Base-by-base conservation (phyloP, 345 rosid genomes). In the Citrus inodora region DNA sequence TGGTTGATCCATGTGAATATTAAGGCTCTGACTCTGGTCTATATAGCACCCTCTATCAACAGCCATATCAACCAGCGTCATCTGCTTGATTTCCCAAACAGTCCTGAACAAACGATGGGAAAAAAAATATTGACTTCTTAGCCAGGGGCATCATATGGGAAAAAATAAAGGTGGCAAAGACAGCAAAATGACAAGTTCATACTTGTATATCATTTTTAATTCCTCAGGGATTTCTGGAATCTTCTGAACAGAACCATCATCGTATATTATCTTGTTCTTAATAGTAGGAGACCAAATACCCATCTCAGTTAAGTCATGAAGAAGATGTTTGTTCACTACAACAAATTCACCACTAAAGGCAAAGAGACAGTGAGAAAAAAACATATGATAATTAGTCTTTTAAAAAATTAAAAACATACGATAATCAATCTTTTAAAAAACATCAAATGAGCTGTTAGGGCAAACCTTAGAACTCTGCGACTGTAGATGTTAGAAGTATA, bases 31-130 rank as follows among this genome's bases (percentile, higher is more conserved):
- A 65, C 99, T 95, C 85, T 93, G 99, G 79, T 95, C 98, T 73
- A 93, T 93, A 72, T 83, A 95, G 84, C 94, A 91, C 51, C 99
- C 99, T 80, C 98, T 94, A 86, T 93, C 94, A 53, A 84, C 95
- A 24, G 95, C 98, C 98, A 93, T 93, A 37, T 93, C 98, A 13
- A 94, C 98, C 81, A 94, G 60, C 1, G 90, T 91, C 89, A 79
- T 93, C 82, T 94, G 98, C 88, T 89, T 94, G 87, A 93, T 94
- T 89, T 94, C 98, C 98, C 98, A 94, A 9, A 94, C 98, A 46
- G 97, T 94, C 93, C 97, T 94, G 79, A 68, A 37, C 1, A 5
- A 35, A 1, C 1, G 30, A 70, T 17, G 22, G 4, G 55, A 61
- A 42, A 73, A 66, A 66, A 3, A 46, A 51, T 14, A 74, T 6